These are phyloP conservation scores for Citrus cavaleriei DNA, from an alignment of 345 rosid genomes.

Conservation along the genomic window DNA sequence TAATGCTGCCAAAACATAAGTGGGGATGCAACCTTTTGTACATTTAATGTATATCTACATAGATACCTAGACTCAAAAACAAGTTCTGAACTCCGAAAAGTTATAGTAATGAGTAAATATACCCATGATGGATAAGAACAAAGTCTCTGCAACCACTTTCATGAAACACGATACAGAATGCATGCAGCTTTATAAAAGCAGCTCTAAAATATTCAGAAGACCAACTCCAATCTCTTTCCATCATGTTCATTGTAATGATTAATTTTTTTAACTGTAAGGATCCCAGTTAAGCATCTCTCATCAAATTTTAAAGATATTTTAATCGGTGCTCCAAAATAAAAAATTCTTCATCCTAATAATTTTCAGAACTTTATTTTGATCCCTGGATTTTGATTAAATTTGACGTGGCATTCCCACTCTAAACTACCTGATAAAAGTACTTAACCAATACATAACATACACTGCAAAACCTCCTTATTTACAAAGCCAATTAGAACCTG, in stretches of 20 bases:
- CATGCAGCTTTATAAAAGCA: neutral
- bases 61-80: neutral
- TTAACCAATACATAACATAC: neutral
- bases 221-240: neutral
- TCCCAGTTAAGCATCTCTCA: neutral
- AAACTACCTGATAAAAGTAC: neutral
- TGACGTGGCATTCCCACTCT: neutral
- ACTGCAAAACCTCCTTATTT: neutral
- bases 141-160: neutral
- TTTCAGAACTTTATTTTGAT: neutral
- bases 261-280: neutral
- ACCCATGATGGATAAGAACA: neutral
- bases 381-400: neutral
- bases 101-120: neutral
- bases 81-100: neutral
- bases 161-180: neutral
- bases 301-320: neutral
- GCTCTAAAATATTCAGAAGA: neutral
- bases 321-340: neutral
- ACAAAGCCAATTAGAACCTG: neutral
- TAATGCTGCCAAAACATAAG: neutral
- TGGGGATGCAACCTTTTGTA: neutral
- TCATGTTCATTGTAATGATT: neutral
- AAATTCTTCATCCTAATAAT: no score
- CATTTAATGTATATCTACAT: neutral